Evolutionary conservation across 2,329 filamentous ascomycete species (phyloP), one percentile per base, ranked within the genome.

Genomic region (Botryotinia convoluta): DNA sequence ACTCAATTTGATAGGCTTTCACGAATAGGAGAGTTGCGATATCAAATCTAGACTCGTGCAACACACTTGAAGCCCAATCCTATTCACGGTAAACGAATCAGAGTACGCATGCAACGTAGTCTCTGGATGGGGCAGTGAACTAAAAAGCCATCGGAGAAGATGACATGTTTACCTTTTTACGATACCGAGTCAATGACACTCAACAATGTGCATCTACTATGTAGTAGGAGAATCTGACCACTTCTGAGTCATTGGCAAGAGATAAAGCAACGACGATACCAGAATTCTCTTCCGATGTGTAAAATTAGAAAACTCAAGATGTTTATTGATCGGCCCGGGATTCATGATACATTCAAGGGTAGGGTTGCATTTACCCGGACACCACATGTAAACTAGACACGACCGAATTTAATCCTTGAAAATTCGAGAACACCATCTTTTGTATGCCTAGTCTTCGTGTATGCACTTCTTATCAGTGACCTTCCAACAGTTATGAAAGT

Each of bases 381-480:
- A 63, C 32, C 32, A 32, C 59, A 54, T 68, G 16, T 39, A 68
- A 68, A 32, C 16, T 20, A 72, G 20, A n/a, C 39, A 72, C 51
- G 20, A 37, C 29, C 61, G 29, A 51, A 51, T n/a, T n/a, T 44
- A 61, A 57, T 54, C 45, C 37, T 37, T 72, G 44, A 14, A 65
- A 14, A 54, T 22, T 44, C 9, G 45, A 44, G 37, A 44, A 39
- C 32, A 45, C 10, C 39, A 69, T 57, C 37, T 72, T 69, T 16
- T 16, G 62, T 39, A 61, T 69, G 51, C 51, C 62, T 42, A 61
- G 63, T 48, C 37, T 60, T 72, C 71, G 71, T 72, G 71, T 69
- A 72, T 69, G 67, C 67, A 68, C 16, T 63, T 37, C 37, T 67
- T 65, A 72, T 72, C 70, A 59, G n/a, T 59, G 14, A 44, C 26